These are phyloP conservation scores for Rhytidhysteron rufulum DNA, from an alignment of 2,329 filamentous ascomycete species.

Conservation along the genomic window DNA sequence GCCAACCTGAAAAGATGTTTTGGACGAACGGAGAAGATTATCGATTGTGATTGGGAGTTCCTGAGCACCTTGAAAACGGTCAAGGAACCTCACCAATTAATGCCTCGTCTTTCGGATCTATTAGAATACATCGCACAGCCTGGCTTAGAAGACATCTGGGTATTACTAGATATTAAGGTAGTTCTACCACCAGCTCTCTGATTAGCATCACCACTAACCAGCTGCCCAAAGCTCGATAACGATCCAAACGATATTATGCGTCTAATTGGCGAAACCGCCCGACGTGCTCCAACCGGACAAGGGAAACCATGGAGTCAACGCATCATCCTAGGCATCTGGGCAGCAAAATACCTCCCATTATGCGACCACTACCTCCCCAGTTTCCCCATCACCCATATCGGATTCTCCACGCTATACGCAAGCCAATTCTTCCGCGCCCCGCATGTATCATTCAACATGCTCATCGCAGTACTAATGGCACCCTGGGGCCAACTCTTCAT, in stretches of 20 bases:
- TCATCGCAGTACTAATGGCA: slow-evolving; percentile 64
- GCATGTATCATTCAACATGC: slow-evolving; percentile 73
- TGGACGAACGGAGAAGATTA: slow-evolving; percentile 66
- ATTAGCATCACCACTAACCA: slow-evolving; percentile 1
- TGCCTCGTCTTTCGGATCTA: slow-evolving; percentile 73
- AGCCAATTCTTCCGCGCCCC: slow-evolving; percentile 65
- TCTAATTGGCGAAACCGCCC: slow-evolving; percentile 62
- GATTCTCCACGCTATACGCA: slow-evolving; percentile 64
- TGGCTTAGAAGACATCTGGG: slow-evolving; percentile 66
- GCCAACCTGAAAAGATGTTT: slow-evolving; percentile 75
- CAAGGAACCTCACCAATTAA: slow-evolving; percentile 62
- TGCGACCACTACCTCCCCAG: slow-evolving; percentile 59
- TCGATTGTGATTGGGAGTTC: slow-evolving; percentile 73
- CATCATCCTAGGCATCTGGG: slow-evolving; percentile 80
- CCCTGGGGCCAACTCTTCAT: slow-evolving; percentile 66
- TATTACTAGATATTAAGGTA: slow-evolving; percentile 86
- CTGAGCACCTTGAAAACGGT: slow-evolving; percentile 66
- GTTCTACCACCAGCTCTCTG: slow-evolving; percentile 5
- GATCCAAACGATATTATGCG: slow-evolving; percentile 67
- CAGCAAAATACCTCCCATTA: slow-evolving; percentile 65
- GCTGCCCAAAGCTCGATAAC: slow-evolving; percentile 58
- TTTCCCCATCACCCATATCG: slow-evolving; percentile 65
- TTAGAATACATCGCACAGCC: slow-evolving; percentile 66
- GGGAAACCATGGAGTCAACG: slow-evolving; percentile 65
- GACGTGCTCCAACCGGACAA: slow-evolving; percentile 42